Percentiles rank a stretch among this genome's conserved stretches.
Conservation (phyloP, 1,284 basidiomycete species). For the Sparassis latifolia region DNA sequence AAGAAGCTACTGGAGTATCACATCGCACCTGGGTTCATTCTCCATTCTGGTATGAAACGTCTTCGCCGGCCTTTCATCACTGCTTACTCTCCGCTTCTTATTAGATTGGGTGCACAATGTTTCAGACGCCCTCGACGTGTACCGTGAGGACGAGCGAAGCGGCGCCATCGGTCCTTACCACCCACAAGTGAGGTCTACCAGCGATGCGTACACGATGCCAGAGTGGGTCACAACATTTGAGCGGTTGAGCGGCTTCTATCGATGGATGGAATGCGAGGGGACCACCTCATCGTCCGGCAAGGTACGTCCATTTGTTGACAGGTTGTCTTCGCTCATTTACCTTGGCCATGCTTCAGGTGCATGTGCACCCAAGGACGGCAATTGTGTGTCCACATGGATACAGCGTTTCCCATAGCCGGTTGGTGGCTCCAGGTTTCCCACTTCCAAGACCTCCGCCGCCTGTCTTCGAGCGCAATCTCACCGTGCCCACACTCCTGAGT, state of each 20-base stretch:
- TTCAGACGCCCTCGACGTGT: background rate
- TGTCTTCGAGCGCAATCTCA: slow-evolving; percentile 37
- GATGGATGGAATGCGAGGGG: too few species aligned
- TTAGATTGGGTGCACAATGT: slow-evolving; percentile 21
- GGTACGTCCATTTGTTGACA: too few species aligned
- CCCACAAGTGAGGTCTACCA: background rate
- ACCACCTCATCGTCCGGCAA: too few species aligned
- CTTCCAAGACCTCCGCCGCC: background rate
- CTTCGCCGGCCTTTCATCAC: background rate
- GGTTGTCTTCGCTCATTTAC: too few species aligned
- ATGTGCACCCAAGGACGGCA: too few species aligned
- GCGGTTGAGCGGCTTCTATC: too few species aligned
- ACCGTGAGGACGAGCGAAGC: background rate
- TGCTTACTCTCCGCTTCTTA: too few species aligned
- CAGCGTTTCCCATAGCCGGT: background rate
- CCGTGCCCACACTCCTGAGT: slow-evolving; percentile 42
- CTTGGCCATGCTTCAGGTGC: too few species aligned
- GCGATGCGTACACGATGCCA: background rate
- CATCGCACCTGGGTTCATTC: slow-evolving; percentile 49
- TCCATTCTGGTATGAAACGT: slow-evolving; percentile 46
- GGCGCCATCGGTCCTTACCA: background rate
- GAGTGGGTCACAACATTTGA: too few species aligned
- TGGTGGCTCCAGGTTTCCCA: background rate
- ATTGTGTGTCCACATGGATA: too few species aligned
- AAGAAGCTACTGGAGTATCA: slow-evolving; percentile 65